Percentiles rank a stretch among this genome's conserved stretches.
Evolutionary conservation across 805 yeast genomes (phyloP).

Genomic region (Cyberlindnera saturnus): DNA sequence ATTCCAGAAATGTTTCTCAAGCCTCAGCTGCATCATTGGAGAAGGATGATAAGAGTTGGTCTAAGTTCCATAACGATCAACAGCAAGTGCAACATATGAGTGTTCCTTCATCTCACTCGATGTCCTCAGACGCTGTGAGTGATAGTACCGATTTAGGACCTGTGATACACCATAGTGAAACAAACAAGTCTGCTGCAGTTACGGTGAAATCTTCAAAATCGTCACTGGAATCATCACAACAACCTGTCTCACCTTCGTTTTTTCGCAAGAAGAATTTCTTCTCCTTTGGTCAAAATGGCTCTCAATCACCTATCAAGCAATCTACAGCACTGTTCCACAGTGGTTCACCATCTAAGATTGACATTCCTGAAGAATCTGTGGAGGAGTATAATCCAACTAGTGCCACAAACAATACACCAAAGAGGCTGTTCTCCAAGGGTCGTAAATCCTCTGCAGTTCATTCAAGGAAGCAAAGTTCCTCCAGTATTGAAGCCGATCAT

Average conservation of each 20-base stretch:
- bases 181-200: conserved; percentile 17
- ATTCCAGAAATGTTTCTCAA: conserved; percentile 12
- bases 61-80: conserved; percentile 8
- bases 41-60: conserved; percentile 16
- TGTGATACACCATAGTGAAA: conserved; percentile 13
- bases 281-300: conserved; percentile 26
- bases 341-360: conserved; percentile 11
- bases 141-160: conserved; percentile 7
- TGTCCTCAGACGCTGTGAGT: conserved; percentile 10
- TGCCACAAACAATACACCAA: conserved; percentile 5
- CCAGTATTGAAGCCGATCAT: conserved; percentile 11
- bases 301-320: conserved; percentile 18
- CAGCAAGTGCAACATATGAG: neutral
- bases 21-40: conserved; percentile 9
- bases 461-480: conserved; percentile 17
- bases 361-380: conserved; percentile 10
- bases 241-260: conserved; percentile 31
- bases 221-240: conserved; percentile 8
- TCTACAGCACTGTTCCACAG: conserved; percentile 2
- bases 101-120: conserved; percentile 10
- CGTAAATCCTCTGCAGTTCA: conserved; percentile 12
- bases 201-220: conserved; percentile 15
- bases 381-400: conserved; percentile 15
- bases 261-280: conserved; percentile 29
- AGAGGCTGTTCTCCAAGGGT: conserved; percentile 17